Base-by-base conservation (phyloP, 2,329 filamentous ascomycete species). In the Chalaropsis thielavioides region DNA sequence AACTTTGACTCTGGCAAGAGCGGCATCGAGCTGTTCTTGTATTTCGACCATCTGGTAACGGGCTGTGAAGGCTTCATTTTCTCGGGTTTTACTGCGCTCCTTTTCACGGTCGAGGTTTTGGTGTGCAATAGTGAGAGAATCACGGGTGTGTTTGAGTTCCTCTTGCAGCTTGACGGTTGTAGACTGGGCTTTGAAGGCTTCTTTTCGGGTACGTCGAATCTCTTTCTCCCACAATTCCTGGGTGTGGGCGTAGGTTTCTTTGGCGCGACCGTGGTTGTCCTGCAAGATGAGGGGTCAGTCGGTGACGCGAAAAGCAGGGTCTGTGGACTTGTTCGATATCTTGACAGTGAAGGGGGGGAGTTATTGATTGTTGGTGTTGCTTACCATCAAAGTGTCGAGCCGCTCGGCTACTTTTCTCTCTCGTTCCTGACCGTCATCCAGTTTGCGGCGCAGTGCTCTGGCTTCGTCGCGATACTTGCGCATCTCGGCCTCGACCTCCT, bases 151-250 rank as follows among this genome's bases (percentile, higher is more conserved):
- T 72, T 89, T 89, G 68, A 89, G 79, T 70, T 90, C 86, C 70
- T 89, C 87, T 72, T 89, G 86, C n/a, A 87, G 72, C 72, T 88
- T 88, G 70, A 89, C 82, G 40, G 86, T 80, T 11, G 77, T 74
- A 2, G 86, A 88, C 69, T 88, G 85, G n/a, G 83, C 81, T 71
- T 89, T 89, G 79, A 89, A 89, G 1, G 84, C 84, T 70, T 90
- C 87, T 70, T 90, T 90, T 61, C 85, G 79, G 10, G 83, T 80
- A 65, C 83, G 80, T 64, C 86, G 81, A 54, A 89, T 84, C 72
- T 90, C 87, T 72, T 89, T 89, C 70, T 90, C 87, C 81, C 86
- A 89, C 10, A 88, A 74, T 22, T 82, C 76, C 73, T 86, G 82
- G 10, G 83, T 85, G 71, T 87, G 83, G 46, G 81, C 80, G 69